Conservation (phyloP, 2,329 filamentous ascomycete species). For the Eutypa lata region DNA sequence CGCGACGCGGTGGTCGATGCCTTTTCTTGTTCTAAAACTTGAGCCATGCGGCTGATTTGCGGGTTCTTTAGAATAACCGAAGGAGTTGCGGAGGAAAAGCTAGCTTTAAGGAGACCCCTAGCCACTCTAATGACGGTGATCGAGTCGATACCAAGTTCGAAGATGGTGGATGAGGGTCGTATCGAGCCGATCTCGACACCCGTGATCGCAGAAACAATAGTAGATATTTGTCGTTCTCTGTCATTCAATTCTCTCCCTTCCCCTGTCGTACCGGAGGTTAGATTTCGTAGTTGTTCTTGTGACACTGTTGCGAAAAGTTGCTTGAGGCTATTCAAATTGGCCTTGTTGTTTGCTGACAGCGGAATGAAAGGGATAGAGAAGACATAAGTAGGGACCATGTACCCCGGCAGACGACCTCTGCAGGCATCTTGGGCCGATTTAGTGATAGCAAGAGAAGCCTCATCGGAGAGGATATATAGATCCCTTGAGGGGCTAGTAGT, state of each 20-base stretch:
- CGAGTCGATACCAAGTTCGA: constrained; percentile 84
- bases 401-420: constrained; percentile 66
- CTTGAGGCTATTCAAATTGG: constrained; percentile 69
- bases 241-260: constrained; percentile 23
- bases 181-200: constrained; percentile 42
- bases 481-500: not conserved
- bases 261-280: constrained; percentile 37
- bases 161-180: constrained; percentile 63
- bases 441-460: constrained; percentile 37
- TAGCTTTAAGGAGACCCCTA: constrained; percentile 58
- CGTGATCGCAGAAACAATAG: constrained; percentile 52
- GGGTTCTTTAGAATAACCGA: constrained; percentile 65
- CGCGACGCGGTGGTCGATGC: constrained; percentile 13
- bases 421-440: constrained; percentile 59
- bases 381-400: constrained; percentile 90
- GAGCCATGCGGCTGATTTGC: constrained; percentile 44
- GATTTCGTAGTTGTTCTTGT: constrained; percentile 57
- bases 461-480: constrained; percentile 27
- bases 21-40: constrained; percentile 26
- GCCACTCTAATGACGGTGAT: constrained; percentile 76
- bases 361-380: constrained; percentile 70
- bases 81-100: constrained; percentile 59
- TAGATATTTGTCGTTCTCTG: constrained; percentile 46
- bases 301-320: constrained; percentile 61
- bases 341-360: constrained; percentile 86